Base-by-base conservation (phyloP, 805 yeast species). In the Kodamaea hsintzibuensis region DNA sequence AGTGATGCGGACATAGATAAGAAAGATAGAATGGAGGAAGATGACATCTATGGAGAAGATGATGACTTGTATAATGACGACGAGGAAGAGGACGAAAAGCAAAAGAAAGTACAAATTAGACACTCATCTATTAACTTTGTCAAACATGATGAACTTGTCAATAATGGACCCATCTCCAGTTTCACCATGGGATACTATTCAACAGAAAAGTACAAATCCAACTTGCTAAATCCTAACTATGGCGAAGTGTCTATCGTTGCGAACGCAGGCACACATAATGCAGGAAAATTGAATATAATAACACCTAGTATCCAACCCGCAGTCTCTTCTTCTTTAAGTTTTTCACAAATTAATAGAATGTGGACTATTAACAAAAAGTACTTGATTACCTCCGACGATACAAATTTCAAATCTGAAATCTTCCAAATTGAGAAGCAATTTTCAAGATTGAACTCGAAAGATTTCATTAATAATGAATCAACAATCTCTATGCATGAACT, bases 81-180 rank as follows among this genome's bases (percentile, higher is more conserved):
- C 17, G 52, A 52, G 25, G 47, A 39, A 3, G 50, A 40, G 38
- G 47, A 49, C 40, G 52, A 30, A 5, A 38, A 42, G 13, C 43
- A 40, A n/a, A 45, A 52, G 25, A 35, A 53, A 19, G 47, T 25
- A n/a, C 42, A 33, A 19, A 39, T 53, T 17, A 62, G 51, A 57
- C 50, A 30, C 25, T 59, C 17, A 46, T 59, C 45, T 47, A 55
- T 72, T 39, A 71, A 57, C 33, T 81, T 86, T 54, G 68, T 72
- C 14, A 62, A 74, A 16, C 71, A 79, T 33, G 95, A 90, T 58
- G 69, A 71, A 1, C 64, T 91, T 9, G 62, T 78, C 2, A 88
- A 85, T 61, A 76, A 81, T 59, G 97, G 97, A 0, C 96, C 97
- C 0, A 73, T 88, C 10, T 76, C 88, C 2, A 82, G 84, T 42